These are phyloP conservation scores for Ganoderma sinense DNA, from an alignment of 1,284 basidiomycete genomes.

Conservation along the genomic window DNA sequence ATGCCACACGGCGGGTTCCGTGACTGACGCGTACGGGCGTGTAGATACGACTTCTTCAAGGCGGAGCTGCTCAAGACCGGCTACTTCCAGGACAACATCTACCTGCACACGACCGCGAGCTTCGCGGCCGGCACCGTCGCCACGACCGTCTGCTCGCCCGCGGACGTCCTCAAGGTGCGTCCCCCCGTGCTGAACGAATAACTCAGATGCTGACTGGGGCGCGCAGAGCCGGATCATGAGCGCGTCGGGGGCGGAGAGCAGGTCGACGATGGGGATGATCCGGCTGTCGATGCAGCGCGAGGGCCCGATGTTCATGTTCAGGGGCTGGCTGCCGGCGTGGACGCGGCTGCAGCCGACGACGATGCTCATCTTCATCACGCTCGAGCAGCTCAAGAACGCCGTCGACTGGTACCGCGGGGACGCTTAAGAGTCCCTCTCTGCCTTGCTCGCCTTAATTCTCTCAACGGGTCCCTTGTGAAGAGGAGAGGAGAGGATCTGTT, in stretches of 20 bases:
- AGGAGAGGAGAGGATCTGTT: no score
- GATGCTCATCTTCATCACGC: constrained; percentile 84
- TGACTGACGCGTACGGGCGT: constrained; percentile 3
- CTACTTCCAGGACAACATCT: constrained; percentile 83
- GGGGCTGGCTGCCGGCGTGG: constrained; percentile 90
- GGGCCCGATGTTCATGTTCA: constrained; percentile 92
- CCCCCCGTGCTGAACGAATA: no score
- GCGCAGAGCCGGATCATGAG: constrained; percentile 87
- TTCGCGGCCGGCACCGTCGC: constrained; percentile 91
- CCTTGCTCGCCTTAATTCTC: no score
- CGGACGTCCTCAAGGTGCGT: constrained; percentile 86
- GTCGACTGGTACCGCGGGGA: constrained; percentile 57
- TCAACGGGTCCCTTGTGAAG: no score
- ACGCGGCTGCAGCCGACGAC: constrained; percentile 86
- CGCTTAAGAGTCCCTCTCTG: constrained; percentile 3
- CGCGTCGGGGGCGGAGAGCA: constrained; percentile 82
- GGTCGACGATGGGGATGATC: constrained; percentile 81
- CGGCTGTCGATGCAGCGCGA: constrained; percentile 77
- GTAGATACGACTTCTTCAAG: constrained; percentile 92
- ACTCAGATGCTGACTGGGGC: background rate
- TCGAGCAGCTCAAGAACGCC: constrained; percentile 77
- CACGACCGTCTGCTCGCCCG: constrained; percentile 93
- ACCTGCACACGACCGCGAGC: constrained; percentile 84
- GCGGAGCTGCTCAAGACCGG: constrained; percentile 72
- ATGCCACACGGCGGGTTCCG: no score